These are phyloP conservation scores for Candida tetrigidarum DNA, from an alignment of 1,139 yeast species.

Conservation along the genomic window DNA sequence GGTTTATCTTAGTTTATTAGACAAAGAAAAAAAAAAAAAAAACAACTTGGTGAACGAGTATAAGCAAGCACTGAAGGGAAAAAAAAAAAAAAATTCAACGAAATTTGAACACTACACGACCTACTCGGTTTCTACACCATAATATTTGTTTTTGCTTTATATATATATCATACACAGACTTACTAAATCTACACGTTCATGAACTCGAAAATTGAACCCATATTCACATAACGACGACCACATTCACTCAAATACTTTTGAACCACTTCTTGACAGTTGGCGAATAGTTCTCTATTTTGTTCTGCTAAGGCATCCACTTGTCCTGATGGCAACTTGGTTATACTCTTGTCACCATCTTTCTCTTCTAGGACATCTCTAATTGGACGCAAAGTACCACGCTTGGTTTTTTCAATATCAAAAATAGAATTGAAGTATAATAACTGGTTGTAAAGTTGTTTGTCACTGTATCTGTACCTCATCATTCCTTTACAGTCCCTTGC, in stretches of 20 bases:
- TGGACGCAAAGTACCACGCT: constrained; percentile 57
- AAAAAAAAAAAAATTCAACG: background rate
- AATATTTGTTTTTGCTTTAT: background rate
- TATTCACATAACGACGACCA: constrained; percentile 90
- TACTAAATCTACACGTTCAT: constrained; percentile 26
- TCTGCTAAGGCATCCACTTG: constrained; percentile 77
- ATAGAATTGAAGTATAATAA: constrained; percentile 76
- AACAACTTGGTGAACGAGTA: constrained; percentile 1
- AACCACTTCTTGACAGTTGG: constrained; percentile 61
- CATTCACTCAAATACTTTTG: constrained; percentile 78
- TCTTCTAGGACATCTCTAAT: constrained; percentile 31
- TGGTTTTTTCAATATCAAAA: constrained; percentile 84
- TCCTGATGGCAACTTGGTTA: constrained; percentile 51
- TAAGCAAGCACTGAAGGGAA: background rate
- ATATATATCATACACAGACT: background rate
- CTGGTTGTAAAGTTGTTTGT: constrained; percentile 85
- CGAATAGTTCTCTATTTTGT: constrained; percentile 72
- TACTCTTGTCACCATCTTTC: constrained; percentile 23
- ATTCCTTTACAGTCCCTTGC: constrained; percentile 81
- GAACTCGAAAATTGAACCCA: constrained; percentile 78
- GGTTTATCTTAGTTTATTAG: background rate
- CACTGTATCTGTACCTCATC: constrained; percentile 78
- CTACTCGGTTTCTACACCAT: background rate
- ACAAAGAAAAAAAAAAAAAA: constrained; percentile 1
- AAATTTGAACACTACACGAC: background rate